Percentiles rank a stretch among this genome's conserved stretches.
These are phyloP conservation scores for Agastache rugosa DNA, from an alignment of 257 asterid species.

Conservation along the genomic window DNA sequence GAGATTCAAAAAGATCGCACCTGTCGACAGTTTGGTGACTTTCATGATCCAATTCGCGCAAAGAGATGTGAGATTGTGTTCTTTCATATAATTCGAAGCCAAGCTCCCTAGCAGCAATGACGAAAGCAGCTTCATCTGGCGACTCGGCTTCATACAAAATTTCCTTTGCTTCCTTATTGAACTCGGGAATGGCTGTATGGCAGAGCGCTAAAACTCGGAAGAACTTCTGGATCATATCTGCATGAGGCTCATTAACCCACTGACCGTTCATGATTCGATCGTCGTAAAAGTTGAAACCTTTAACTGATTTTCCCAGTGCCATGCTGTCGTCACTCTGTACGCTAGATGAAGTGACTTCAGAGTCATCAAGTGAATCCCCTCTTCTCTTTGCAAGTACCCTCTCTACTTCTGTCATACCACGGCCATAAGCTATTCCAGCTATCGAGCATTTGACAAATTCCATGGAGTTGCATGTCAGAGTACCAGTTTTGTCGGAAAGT, in stretches of 20 bases:
- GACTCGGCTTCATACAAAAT: slow-evolving; percentile 95
- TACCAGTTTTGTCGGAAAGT: slow-evolving; percentile 97
- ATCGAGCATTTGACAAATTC: slow-evolving; percentile 93
- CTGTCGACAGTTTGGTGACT: slow-evolving; percentile 68
- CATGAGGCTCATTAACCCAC: slow-evolving; percentile 74
- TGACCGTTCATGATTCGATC: slow-evolving; percentile 83
- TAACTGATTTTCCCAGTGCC: slow-evolving; percentile 50
- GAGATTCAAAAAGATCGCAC: slow-evolving; percentile 42
- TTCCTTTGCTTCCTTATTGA: slow-evolving; percentile 61
- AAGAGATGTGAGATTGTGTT: slow-evolving; percentile 75
- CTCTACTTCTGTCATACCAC: slow-evolving; percentile 94
- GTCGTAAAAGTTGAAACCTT: slow-evolving; percentile 88
- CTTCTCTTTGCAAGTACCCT: slow-evolving; percentile 70
- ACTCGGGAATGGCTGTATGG: slow-evolving; percentile 95
- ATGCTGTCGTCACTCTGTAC: slow-evolving; percentile 28
- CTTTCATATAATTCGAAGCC: slow-evolving; percentile 88
- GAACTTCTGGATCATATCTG: slow-evolving; percentile 73
- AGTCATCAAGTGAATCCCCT: slow-evolving; percentile 45
- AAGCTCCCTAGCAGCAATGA: slow-evolving; percentile 90
- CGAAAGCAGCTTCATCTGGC: slow-evolving; percentile 98
- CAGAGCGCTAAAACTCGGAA: slow-evolving; percentile 86
- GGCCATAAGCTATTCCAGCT: slow-evolving; percentile 88
- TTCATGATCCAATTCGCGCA: slow-evolving; percentile 74
- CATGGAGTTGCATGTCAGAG: slow-evolving; percentile 94
- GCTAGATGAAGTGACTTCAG: slow-evolving; percentile 39